Conservation (phyloP, 2,329 filamentous ascomycete genomes). For the Ophiostoma himal-ulmi region DNA sequence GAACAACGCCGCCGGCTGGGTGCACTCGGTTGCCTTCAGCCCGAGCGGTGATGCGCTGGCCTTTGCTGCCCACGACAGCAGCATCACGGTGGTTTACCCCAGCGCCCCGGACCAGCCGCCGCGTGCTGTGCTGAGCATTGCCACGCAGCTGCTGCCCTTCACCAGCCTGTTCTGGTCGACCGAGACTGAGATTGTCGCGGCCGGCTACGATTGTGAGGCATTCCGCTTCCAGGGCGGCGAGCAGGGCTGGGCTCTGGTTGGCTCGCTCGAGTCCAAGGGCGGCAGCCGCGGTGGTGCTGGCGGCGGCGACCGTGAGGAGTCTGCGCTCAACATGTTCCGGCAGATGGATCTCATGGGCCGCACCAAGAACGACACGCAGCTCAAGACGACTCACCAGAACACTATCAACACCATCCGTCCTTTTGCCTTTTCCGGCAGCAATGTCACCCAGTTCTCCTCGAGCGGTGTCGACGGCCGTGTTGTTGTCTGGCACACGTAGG, state of each 20-base stretch:
- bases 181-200: conserved; percentile 90
- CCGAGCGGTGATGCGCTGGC: conserved; percentile 89
- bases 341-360: conserved; percentile 99
- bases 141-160: conserved; percentile 85
- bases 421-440: conserved; percentile 60
- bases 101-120: conserved; percentile 85
- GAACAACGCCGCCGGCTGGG: conserved; percentile 95
- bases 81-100: conserved; percentile 93
- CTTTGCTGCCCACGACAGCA: conserved; percentile 92
- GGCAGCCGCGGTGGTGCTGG: conserved; percentile 49
- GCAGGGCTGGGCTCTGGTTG: conserved; percentile 75
- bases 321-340: conserved; percentile 93
- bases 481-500: conserved; percentile 65
- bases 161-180: conserved; percentile 88
- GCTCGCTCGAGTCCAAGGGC: conserved; percentile 71
- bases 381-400: conserved; percentile 96
- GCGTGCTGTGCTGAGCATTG: conserved; percentile 80
- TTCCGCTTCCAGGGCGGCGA: conserved; percentile 80
- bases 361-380: conserved; percentile 80
- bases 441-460: conserved; percentile 76
- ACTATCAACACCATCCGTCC: conserved; percentile 79
- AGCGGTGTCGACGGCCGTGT: conserved; percentile 78
- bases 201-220: conserved; percentile 84
- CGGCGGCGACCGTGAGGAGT: conserved; percentile 70
- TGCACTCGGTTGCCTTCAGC: conserved; percentile 89